These are phyloP conservation scores for Microbotryomycetes sp. DNA, from an alignment of 1,284 basidiomycete species.

Conservation along the genomic window DNA sequence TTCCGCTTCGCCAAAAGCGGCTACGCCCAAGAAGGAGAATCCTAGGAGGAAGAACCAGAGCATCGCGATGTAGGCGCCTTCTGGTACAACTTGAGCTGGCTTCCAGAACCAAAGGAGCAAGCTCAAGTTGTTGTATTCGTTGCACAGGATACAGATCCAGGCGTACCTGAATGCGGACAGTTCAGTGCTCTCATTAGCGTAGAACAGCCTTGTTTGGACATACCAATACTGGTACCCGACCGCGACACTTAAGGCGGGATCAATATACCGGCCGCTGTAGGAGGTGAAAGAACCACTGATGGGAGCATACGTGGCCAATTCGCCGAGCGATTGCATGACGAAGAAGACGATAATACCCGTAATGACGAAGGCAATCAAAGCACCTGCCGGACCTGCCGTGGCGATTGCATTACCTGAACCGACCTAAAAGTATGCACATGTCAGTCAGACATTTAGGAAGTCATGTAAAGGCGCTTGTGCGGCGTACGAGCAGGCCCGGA, in stretches of 20 bases:
- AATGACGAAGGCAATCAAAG: conserved; percentile 54
- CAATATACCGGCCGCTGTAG: conserved; percentile 35
- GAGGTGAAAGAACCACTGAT: conserved; percentile 37
- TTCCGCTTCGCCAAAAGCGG: conserved; percentile 44
- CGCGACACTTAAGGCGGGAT: conserved; percentile 35
- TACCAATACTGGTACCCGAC: conserved; percentile 34
- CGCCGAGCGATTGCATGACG: conserved; percentile 36
- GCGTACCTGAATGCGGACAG: neutral
- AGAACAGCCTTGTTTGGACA: conserved; percentile 8
- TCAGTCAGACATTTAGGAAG: neutral
- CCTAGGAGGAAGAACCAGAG: neutral
- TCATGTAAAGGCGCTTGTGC: neutral
- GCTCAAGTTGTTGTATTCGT: neutral
- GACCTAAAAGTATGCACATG: conserved; percentile 57
- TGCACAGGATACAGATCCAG: neutral
- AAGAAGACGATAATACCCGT: conserved; percentile 44
- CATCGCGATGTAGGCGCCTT: neutral
- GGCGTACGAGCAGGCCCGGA: neutral
- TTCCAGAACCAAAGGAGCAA: conserved; percentile 3
- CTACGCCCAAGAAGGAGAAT: neutral
- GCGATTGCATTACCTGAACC: conserved; percentile 57
- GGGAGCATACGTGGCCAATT: conserved; percentile 34
- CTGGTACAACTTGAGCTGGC: neutral
- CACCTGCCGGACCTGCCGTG: conserved; percentile 51
- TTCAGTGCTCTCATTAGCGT: neutral